phyloP scores from a whole-genome alignment of 2,329 filamentous ascomycete species.

The Coniella lustricola region DNA sequence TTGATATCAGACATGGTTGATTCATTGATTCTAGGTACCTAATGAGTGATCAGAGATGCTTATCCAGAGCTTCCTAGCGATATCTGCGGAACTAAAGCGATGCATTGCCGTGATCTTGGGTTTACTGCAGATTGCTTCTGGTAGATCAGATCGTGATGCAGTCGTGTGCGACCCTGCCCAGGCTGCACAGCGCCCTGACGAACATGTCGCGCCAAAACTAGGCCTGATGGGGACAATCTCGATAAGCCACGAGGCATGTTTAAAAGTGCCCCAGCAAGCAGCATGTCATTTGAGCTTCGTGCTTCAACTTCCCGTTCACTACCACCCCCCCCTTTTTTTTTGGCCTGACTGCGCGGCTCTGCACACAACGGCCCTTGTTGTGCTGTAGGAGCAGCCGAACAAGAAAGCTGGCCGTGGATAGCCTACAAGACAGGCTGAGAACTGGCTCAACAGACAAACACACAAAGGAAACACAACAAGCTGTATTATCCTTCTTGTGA shows the following conservation, averaged over 20 bases:
- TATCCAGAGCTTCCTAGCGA: too few relatives aligned
- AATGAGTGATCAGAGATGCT: too few relatives aligned
- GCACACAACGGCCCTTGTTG: too few relatives aligned
- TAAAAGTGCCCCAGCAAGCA: background rate
- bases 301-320: background rate
- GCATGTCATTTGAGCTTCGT: background rate
- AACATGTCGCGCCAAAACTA: background rate
- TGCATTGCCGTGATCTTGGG: too few relatives aligned
- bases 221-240: background rate
- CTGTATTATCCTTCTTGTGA: background rate
- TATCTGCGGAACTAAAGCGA: too few relatives aligned
- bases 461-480: background rate
- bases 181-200: background rate
- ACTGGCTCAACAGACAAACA: background rate
- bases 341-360: too few relatives aligned
- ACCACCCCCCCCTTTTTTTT: too few relatives aligned
- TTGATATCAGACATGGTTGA: too few relatives aligned
- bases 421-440: background rate
- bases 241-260: constrained; percentile 1
- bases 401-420: background rate
- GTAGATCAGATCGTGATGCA: background rate
- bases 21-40: too few relatives aligned
- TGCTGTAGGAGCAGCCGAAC: too few relatives aligned
- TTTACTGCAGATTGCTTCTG: too few relatives aligned
- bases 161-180: background rate